Evolutionary conservation across 1,284 basidiomycete species (phyloP), one percentile per base, ranked within the genome.

Genomic region (Cryptococcus depauperatus): DNA sequence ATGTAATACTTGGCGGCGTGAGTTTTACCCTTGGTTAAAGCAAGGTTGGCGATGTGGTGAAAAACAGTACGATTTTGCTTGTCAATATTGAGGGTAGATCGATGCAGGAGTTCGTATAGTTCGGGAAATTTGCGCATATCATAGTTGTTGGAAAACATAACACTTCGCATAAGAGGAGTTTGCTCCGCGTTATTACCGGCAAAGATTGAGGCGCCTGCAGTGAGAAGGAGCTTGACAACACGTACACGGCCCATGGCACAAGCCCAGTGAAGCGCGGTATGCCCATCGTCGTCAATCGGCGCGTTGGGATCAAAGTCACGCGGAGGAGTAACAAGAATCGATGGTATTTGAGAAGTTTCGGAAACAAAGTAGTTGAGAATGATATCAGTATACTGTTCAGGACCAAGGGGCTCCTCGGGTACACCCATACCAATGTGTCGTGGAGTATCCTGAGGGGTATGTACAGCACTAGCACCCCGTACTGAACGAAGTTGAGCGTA

Each of bases 91-190:
- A 99, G 83, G 1, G 93, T 97, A 19, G 91, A 95, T 14, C 91
- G 84, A 64, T 98, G 93, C 21, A 99, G 74, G 6, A 97, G 80
- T 68, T 98, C 93, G 70, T 96, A 98, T 18, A 99, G 76, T 67
- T 98, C 93, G 2, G 91, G 90, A 62, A 99, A 99, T 70, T 98
- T 99, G 61, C 95, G 87, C 44, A 98, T 84, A 70, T 99, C 95
- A 67, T 98, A 98, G 70, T 98, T 99, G 74, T 99, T 99, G 49
- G 90, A 89, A 69, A 98, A 99, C 95, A 98, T 98, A 62, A 97
- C 95, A 55, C 84, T 86, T 19, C 95, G 86, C 95, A 99, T 99
- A 44, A 99, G 75, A 0, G 95, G 85, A 9, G 95, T 98, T 70
- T 98, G 95, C 22, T 95, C 95, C 21, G 89, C 82, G 66, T 86